Evolutionary conservation across 1,284 basidiomycete species (phyloP), one percentile per base, ranked within the genome.

Genomic region (Leccinum fallax): DNA sequence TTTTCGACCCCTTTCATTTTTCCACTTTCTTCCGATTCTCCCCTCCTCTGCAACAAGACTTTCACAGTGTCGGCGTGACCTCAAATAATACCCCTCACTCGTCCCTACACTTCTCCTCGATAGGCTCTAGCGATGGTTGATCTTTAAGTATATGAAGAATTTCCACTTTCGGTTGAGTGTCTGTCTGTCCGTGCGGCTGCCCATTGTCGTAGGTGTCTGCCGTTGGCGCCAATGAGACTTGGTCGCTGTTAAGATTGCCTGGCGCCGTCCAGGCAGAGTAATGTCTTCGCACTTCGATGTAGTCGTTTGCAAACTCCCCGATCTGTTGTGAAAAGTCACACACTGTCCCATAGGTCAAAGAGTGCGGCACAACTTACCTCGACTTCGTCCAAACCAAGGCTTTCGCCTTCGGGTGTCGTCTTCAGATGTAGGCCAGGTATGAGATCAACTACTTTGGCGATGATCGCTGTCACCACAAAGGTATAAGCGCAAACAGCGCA

Each of bases 381-480:
- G 36, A 87, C 85, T 70, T 92, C 93, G 75, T 98, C 95, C 84
- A 97, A 90, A 56, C 95, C 95, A 58, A 94, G 82, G 61, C 83
- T 84, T 80, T 97, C 94, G 36, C 87, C 92, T 72, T 93, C 88
- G 38, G 87, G 85, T 16, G 85, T 84, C 21, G 87, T 85, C 49
- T 90, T 84, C 69, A 97, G 85, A 59, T 87, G 82, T 53, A 94
- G 81, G 21, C 89, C 88, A 49, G 94, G 94, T 56, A 95, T 86
- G 53, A 86, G 66, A 77, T 97, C 89, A 71, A 96, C 77, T 15
- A 76, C 76, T 76, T 91, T 90, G 36, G 85, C 88, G 54, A 92
- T 79, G 21, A 83, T 65, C 1, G 88, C 89, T 5, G 90, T 92
- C 57, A 87, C 79, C 63, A 87, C 83, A 70, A 92, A 92, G 19